Conservation (phyloP, 225 moss, liverwort and hornwort species). For the Thuidium tamariscinum region DNA sequence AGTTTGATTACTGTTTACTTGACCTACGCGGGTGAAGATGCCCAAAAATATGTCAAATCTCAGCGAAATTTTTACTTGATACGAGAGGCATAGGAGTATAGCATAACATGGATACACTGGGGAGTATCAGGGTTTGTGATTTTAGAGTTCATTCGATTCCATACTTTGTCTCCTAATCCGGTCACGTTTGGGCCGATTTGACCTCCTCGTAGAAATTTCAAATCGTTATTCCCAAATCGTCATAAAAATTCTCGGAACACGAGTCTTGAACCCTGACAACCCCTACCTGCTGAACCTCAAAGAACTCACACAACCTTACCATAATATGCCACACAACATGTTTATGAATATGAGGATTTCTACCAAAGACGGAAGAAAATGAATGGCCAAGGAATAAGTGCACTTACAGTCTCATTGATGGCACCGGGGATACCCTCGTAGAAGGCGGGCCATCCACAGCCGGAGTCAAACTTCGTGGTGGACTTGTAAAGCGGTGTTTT, state of each 20-base stretch:
- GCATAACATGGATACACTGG: not conserved
- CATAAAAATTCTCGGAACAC: not conserved
- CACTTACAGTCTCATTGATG: constrained; percentile 64
- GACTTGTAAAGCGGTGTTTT: constrained; percentile 78
- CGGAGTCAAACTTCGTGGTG: constrained; percentile 85
- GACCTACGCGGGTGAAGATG: not conserved
- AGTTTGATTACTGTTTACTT: not conserved
- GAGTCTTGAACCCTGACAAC: not conserved
- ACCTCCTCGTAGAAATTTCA: not conserved
- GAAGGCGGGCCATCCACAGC: constrained; percentile 96
- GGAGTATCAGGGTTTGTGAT: not conserved
- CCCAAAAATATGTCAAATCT: not conserved
- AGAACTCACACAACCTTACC: not conserved
- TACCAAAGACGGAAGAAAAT: not conserved
- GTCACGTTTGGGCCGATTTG: not conserved
- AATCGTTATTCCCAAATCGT: not conserved
- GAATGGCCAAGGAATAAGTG: not conserved
- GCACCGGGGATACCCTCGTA: constrained; percentile 88
- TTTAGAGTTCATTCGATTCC: not conserved
- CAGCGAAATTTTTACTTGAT: not conserved
- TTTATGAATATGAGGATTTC: not conserved
- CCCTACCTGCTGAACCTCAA: not conserved
- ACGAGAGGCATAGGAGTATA: too few species aligned
- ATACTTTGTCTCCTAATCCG: not conserved
- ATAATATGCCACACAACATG: not conserved